Evolutionary conservation across 1,284 basidiomycete species (phyloP).

Genomic region (Sanghuangporus baumii): DNA sequence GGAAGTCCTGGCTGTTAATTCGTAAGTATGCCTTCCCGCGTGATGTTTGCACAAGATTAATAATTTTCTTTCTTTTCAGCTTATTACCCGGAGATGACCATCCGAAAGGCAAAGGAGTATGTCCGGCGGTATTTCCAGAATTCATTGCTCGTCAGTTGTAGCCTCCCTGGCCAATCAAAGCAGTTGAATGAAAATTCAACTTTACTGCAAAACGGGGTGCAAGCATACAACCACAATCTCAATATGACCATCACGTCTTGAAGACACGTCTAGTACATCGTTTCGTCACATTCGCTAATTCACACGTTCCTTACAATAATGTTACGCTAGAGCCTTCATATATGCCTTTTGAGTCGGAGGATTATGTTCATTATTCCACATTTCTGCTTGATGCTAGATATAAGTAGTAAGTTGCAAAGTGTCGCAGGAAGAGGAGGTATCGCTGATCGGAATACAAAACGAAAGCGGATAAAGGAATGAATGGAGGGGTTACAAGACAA

Average conservation of each 20-base stretch:
- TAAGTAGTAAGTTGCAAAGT: conserved; percentile 1
- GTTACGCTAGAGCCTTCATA: neutral
- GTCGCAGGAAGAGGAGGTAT: conserved; percentile 4
- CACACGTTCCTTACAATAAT: neutral
- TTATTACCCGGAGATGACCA: conserved; percentile 7
- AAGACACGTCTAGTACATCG: neutral
- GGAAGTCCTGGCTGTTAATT: conserved; percentile 11
- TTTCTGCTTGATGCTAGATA: neutral
- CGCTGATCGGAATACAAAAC: conserved; percentile 10
- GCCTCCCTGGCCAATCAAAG: neutral
- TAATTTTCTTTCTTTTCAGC: conserved; percentile 2
- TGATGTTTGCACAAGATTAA: neutral
- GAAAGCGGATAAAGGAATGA: neutral
- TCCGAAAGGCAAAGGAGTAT: conserved; percentile 13
- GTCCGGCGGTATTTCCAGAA: neutral
- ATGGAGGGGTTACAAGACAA: conserved; percentile 2
- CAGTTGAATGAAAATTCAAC: conserved; percentile 4
- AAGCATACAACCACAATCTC: conserved; percentile 12
- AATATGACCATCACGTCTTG: conserved; percentile 5
- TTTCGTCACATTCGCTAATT: neutral
- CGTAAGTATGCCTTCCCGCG: conserved; percentile 1
- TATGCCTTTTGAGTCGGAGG: neutral
- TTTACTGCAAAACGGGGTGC: conserved; percentile 4
- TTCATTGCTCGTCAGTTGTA: neutral
- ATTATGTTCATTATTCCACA: neutral